Conservation (phyloP, 2,329 filamentous ascomycete genomes). For the Cyphellophora europaea region DNA sequence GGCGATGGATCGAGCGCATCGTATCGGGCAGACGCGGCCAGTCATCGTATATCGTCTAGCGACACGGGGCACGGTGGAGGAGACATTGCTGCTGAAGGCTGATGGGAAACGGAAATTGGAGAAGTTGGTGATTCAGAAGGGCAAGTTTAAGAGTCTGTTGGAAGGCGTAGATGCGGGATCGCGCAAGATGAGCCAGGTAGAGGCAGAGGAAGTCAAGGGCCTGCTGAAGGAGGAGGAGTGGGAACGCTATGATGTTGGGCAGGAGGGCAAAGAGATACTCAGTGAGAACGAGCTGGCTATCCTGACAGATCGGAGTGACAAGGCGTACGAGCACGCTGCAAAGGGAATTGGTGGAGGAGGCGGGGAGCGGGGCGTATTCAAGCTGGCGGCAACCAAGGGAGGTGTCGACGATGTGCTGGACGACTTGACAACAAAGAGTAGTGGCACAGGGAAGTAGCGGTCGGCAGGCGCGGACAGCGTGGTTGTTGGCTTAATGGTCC, state of each 20-base stretch:
- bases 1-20: slow-evolving; percentile 88
- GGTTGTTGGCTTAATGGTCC: too few relatives aligned
- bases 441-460: too few relatives aligned
- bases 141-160: slow-evolving; percentile 63
- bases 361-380: slow-evolving; percentile 45
- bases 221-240: slow-evolving; percentile 44
- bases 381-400: slow-evolving; percentile 71
- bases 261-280: slow-evolving; percentile 42
- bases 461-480: too few relatives aligned
- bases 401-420: slow-evolving; percentile 20
- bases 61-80: slow-evolving; percentile 86
- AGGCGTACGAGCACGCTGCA: slow-evolving; percentile 64
- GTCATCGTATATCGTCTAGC: slow-evolving; percentile 91
- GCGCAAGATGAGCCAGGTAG: slow-evolving; percentile 25
- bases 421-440: slow-evolving; percentile 15
- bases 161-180: slow-evolving; percentile 43
- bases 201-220: slow-evolving; percentile 13
- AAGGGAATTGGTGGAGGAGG: slow-evolving; percentile 63
- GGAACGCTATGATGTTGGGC: slow-evolving; percentile 48
- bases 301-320: slow-evolving; percentile 64
- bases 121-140: slow-evolving; percentile 92
- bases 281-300: slow-evolving; percentile 67
- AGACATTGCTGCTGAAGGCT: slow-evolving; percentile 73
- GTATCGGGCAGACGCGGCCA: slow-evolving; percentile 85
- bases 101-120: slow-evolving; percentile 88